Evolutionary conservation across 306 rosid species (phyloP).

Genomic region (Ormosia semicastrata): DNA sequence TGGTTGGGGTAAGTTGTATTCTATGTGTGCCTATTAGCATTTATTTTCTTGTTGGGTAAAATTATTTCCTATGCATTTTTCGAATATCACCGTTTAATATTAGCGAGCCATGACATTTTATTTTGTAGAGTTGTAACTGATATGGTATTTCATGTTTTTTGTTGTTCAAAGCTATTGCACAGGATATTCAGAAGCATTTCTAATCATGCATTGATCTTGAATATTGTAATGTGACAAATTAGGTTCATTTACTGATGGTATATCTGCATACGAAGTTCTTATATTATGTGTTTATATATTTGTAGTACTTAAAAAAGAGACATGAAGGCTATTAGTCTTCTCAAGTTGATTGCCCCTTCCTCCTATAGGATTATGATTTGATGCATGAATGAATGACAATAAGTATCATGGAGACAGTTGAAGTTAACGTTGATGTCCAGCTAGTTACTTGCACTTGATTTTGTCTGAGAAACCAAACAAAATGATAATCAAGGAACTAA

Average conservation of each 20-base stretch:
- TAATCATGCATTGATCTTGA: constrained; percentile 18
- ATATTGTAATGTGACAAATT: constrained; percentile 20
- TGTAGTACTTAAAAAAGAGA: neutral
- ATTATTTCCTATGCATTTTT: neutral
- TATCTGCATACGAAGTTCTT: neutral
- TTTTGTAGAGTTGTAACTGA: neutral
- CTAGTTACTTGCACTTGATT: neutral
- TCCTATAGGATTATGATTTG: neutral
- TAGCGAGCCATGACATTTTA: neutral
- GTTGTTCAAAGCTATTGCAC: neutral
- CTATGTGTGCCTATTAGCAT: neutral
- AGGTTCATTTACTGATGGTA: constrained; percentile 9
- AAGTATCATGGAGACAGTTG: constrained; percentile 9
- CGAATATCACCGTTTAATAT: neutral
- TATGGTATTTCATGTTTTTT: neutral
- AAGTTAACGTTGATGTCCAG: neutral
- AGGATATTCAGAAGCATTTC: neutral
- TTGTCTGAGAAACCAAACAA: constrained; percentile 3
- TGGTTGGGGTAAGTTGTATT: constrained; percentile 88
- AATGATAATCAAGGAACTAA: neutral
- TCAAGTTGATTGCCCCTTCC: neutral
- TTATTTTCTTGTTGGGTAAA: neutral
- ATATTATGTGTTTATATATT: neutral
- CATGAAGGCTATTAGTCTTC: neutral
- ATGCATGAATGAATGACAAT: neutral